Evolutionary conservation across 2,329 filamentous ascomycete genomes (phyloP).

Genomic region (Cercospora sp.): DNA sequence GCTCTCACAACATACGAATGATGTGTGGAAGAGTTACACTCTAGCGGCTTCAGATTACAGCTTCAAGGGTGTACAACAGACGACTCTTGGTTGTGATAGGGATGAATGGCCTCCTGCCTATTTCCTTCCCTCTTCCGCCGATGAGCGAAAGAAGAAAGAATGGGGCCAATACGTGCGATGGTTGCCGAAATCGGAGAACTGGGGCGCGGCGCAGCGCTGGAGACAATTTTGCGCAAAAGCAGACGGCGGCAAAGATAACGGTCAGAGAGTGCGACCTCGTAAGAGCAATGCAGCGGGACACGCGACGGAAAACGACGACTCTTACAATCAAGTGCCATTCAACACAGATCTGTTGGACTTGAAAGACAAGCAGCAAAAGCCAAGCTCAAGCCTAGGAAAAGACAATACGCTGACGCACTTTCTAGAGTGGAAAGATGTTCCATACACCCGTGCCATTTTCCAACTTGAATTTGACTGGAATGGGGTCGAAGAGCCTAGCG

Average conservation of each 20-base stretch:
- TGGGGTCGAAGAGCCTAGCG: neutral
- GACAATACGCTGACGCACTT: no score
- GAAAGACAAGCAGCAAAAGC: no score
- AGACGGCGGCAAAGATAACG: conserved; percentile 13
- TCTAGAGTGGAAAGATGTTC: neutral
- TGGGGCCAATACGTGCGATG: conserved; percentile 16
- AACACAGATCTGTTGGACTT: conserved; percentile 6
- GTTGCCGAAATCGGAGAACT: conserved; percentile 8
- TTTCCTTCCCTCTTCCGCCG: neutral
- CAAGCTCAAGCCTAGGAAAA: no score
- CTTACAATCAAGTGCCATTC: neutral
- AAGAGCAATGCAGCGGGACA: no score
- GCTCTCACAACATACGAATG: no score
- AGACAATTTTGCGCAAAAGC: conserved; percentile 6
- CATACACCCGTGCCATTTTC: conserved; percentile 7
- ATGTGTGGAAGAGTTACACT: no score
- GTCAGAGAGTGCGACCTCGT: neutral
- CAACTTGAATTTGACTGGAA: conserved; percentile 3
- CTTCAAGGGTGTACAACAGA: no score
- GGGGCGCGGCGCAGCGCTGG: neutral
- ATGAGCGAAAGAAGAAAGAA: conserved; percentile 1
- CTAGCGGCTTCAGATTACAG: no score
- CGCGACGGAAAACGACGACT: neutral
- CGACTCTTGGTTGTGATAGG: no score
- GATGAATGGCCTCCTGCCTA: conserved; percentile 16